phyloP scores from a whole-genome alignment of 163 green algal species.

The Chlorella variabilis region DNA sequence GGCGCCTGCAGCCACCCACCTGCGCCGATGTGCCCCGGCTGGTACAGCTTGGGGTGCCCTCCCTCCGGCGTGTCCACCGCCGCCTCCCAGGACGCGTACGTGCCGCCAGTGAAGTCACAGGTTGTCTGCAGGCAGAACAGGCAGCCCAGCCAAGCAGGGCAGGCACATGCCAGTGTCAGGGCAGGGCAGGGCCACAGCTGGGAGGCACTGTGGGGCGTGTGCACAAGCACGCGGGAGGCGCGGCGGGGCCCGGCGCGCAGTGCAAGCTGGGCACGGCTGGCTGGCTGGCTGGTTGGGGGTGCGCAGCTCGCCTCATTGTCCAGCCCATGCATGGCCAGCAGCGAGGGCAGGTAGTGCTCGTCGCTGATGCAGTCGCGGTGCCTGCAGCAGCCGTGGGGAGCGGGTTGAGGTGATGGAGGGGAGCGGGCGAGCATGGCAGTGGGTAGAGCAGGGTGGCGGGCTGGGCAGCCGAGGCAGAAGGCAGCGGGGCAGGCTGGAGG shows the following conservation, averaged over 20 bases:
- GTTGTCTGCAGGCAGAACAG: neutral
- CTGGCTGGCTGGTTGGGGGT: no score
- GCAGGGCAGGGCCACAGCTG: neutral
- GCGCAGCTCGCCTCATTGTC: conserved; percentile 54
- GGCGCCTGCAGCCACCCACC: neutral
- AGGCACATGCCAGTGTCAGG: no score
- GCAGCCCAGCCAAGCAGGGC: no score
- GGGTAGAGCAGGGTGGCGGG: no score
- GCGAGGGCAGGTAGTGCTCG: conserved; percentile 80
- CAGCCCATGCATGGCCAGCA: conserved; percentile 67
- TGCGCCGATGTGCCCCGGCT: neutral
- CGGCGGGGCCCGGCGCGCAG: no score
- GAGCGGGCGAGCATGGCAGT: neutral
- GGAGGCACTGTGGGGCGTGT: neutral
- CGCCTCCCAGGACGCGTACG: neutral
- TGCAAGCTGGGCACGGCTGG: no score
- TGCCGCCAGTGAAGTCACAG: conserved; percentile 10
- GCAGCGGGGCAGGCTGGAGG: no score
- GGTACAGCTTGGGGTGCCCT: neutral
- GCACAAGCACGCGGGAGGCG: no score
- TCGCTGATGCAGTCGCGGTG: conserved; percentile 51
- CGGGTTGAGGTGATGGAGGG: neutral
- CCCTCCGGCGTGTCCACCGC: neutral
- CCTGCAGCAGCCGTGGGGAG: no score
- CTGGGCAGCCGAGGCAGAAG: no score